These are phyloP conservation scores for Salvia hispanica DNA, from an alignment of 257 asterid genomes.

Conservation along the genomic window DNA sequence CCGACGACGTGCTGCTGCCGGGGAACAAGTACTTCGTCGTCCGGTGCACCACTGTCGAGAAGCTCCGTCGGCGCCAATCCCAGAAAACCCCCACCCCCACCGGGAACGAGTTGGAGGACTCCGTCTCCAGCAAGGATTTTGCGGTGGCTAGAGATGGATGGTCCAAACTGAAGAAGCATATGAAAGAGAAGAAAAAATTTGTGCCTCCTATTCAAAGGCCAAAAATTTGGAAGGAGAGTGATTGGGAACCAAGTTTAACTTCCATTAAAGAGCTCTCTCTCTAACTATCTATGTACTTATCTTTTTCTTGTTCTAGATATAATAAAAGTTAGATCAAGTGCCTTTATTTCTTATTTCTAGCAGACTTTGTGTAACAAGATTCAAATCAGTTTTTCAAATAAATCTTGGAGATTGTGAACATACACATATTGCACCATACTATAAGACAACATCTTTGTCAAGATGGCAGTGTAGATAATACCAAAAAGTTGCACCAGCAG, in stretches of 20 bases:
- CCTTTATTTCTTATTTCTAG: too few relatives aligned
- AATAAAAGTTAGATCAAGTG: too few relatives aligned
- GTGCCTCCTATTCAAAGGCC: constrained; percentile 69
- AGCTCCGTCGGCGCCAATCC: constrained; percentile 42
- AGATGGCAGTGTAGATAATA: too few relatives aligned
- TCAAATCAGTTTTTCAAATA: too few relatives aligned
- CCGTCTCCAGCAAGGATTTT: constrained; percentile 46
- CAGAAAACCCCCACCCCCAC: too few relatives aligned
- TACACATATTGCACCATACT: too few relatives aligned
- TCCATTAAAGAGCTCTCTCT: constrained; percentile 63
- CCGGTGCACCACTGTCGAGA: constrained; percentile 53
- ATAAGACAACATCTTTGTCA: too few relatives aligned
- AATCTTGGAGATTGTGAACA: too few relatives aligned
- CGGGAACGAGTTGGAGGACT: constrained; percentile 32
- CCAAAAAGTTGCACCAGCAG: too few relatives aligned
- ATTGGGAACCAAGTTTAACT: constrained; percentile 63
- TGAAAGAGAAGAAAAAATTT: constrained; percentile 47
- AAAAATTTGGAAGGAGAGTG: constrained; percentile 50
- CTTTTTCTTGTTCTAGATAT: too few relatives aligned
- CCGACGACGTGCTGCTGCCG: constrained; percentile 48
- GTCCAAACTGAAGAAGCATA: constrained; percentile 40
- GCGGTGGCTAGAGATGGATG: constrained; percentile 42
- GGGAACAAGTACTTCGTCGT: constrained; percentile 58
- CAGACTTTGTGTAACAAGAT: too few relatives aligned
- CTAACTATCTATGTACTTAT: too few relatives aligned